These are phyloP conservation scores for Trichoderma polysporum DNA, from an alignment of 2,329 filamentous ascomycete genomes.

Conservation along the genomic window DNA sequence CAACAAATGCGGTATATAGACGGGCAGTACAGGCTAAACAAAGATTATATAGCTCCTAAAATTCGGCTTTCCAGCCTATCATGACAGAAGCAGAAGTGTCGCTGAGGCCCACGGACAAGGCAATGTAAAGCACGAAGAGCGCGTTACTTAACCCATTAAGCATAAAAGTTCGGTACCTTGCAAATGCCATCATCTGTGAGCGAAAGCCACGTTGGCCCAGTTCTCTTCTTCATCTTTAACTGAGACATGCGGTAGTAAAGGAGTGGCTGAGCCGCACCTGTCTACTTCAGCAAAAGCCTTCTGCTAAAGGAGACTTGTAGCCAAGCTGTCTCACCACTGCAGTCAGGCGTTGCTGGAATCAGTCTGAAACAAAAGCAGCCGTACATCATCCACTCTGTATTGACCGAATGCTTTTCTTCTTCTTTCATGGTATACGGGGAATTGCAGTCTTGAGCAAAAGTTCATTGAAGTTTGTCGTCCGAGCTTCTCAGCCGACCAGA, in stretches of 20 bases:
- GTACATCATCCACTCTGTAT: background rate
- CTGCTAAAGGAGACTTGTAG: background rate
- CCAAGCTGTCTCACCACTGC: background rate
- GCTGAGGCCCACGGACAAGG: background rate
- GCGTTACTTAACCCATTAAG: background rate
- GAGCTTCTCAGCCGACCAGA: constrained; percentile 3
- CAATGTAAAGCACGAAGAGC: background rate
- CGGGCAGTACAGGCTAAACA: background rate
- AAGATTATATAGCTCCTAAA: background rate
- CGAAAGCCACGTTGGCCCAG: background rate
- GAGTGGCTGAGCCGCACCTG: background rate
- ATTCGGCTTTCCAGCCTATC: background rate
- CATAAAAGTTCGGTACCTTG: background rate
- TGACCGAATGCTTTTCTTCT: background rate
- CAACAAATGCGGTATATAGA: background rate
- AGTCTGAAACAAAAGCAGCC: background rate
- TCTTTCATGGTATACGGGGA: background rate
- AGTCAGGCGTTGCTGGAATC: background rate
- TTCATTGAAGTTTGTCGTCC: background rate
- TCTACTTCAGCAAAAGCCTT: background rate
- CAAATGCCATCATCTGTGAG: background rate
- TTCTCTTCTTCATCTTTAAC: background rate
- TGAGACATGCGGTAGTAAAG: background rate
- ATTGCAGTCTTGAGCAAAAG: background rate
- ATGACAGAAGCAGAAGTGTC: background rate